phyloP scores from a whole-genome alignment of 345 rosid species.

The Eucalyptus tenuipes region DNA sequence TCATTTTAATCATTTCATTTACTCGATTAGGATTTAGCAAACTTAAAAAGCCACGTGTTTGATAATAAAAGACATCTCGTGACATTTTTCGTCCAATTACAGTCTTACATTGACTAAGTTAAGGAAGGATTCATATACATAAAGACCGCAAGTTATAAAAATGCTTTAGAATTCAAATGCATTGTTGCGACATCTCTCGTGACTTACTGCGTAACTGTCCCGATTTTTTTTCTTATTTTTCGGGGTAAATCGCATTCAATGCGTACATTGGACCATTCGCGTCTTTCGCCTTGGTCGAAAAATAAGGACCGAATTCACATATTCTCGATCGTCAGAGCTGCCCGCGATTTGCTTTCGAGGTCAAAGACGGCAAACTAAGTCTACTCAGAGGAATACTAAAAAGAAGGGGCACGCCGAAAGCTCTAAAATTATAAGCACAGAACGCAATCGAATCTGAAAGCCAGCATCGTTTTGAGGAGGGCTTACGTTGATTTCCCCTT shows the following conservation, averaged over 20 bases:
- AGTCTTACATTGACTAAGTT: not conserved
- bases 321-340: not conserved
- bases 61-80: accelerated
- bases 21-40: accelerated
- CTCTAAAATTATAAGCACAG: not conserved
- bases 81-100: not conserved
- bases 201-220: not conserved
- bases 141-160: not conserved
- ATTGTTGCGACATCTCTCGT: accelerated
- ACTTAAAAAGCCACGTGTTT: accelerated
- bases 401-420: not conserved
- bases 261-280: not conserved
- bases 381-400: not conserved
- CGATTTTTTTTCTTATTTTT: too few species aligned
- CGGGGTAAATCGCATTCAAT: not conserved
- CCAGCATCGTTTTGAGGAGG: not conserved
- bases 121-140: not conserved
- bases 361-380: not conserved
- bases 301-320: not conserved
- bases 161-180: not conserved
- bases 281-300: not conserved
- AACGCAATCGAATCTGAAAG: not conserved
- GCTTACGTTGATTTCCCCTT: not conserved
- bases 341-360: not conserved
- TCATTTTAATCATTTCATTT: not conserved